Evolutionary conservation across 805 yeast genomes (phyloP), one percentile per base, ranked within the genome.

Genomic region (Pichia deserticola): DNA sequence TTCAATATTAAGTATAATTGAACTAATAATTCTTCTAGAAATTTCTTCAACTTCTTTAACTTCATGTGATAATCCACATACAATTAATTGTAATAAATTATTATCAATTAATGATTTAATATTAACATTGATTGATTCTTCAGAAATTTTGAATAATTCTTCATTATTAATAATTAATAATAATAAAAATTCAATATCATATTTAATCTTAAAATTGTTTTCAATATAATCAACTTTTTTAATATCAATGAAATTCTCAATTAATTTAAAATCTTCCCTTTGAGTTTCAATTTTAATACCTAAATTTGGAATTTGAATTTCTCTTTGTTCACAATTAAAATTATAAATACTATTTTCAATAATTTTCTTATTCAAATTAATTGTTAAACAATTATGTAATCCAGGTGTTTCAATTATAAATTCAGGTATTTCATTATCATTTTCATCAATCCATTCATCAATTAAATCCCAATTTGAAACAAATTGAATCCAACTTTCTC

Each of bases 181-280:
- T 52, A 87, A 62, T 36, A 89, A 57, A 58, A 89, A 87, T 59
- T 84, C 81, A n/a, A 81, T 75, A 60, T 88, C 92, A 63, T 89
- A 86, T 7, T 68, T 54, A 0, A 70, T 61, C 1, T 63, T 25
- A 5, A 38, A 39, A 53, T 8, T 27, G 15, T 7, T 34, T n/a
- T 36, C 44, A 12, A 28, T 51, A 32, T 36, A 45, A 36, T 11
- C 56, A 45, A 27, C 49, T 43, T 46, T 34, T 28, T 60, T 61
- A 12, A 55, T 50, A 0, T 60, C 40, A 50, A 66, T 66, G 48
- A 70, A 68, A 2, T 55, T 40, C n/a, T 60, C 56, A 51, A 70
- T 61, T 15, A 25, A 35, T 8, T 4, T 7, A 15, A 52, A 51
- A 34, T 58, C 63, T 15, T 40, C 38, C 2, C 20, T 12, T 11